Evolutionary conservation across 2,329 filamentous ascomycete genomes (phyloP).

Genomic region (Verticillium klebahnii): DNA sequence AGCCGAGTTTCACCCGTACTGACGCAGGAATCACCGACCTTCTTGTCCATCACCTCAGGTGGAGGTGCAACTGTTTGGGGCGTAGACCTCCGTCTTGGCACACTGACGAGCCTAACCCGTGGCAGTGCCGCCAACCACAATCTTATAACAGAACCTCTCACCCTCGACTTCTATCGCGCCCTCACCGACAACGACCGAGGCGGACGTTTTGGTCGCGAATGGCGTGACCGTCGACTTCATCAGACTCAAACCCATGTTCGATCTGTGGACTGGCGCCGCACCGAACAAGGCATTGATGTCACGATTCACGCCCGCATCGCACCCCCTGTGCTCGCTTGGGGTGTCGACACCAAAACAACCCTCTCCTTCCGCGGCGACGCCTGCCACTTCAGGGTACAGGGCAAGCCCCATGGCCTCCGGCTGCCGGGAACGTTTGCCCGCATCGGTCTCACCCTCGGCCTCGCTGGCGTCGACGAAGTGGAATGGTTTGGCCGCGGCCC

Average conservation of each 20-base stretch:
- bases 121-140: constrained; percentile 28
- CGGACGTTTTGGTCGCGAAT: constrained; percentile 50
- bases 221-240: constrained; percentile 44
- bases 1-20: constrained; percentile 10
- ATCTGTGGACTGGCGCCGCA: constrained; percentile 24
- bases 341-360: constrained; percentile 41
- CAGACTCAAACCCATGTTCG: constrained; percentile 39
- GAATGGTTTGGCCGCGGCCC: constrained; percentile 67
- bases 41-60: constrained; percentile 29
- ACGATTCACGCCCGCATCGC: constrained; percentile 50
- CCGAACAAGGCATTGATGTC: constrained; percentile 30
- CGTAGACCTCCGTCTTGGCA: constrained; percentile 38
- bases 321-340: constrained; percentile 61
- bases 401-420: constrained; percentile 34
- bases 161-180: constrained; percentile 58
- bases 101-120: constrained; percentile 36
- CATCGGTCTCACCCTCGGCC: constrained; percentile 53
- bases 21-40: constrained; percentile 6
- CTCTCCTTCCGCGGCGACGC: constrained; percentile 49
- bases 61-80: constrained; percentile 33
- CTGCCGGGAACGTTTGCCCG: constrained; percentile 56
- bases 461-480: constrained; percentile 30
- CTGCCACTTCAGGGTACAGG: constrained; percentile 45
- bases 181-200: constrained; percentile 62
- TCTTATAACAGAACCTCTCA: constrained; percentile 38